Conservation (phyloP, 176 grass and related monocot genomes). For the Saccharum spontaneum region DNA sequence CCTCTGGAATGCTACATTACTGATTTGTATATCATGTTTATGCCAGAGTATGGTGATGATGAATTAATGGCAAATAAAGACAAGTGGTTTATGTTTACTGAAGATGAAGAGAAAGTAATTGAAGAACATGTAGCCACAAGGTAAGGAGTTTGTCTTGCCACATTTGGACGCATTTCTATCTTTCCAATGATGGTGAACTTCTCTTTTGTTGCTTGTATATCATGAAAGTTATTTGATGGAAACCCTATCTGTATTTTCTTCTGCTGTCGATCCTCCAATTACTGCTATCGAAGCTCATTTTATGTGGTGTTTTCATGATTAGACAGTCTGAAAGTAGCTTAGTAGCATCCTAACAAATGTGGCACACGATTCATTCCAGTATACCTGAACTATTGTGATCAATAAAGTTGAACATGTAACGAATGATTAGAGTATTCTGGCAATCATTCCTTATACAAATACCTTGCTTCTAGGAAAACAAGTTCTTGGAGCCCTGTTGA, state of each 20-base stretch:
- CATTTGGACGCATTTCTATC: background rate
- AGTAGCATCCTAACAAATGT: constrained; percentile 4
- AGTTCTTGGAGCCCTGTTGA: background rate
- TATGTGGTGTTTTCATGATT: background rate
- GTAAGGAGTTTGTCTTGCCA: constrained; percentile 19
- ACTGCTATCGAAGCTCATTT: background rate
- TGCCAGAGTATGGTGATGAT: constrained; percentile 32
- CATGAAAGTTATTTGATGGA: background rate
- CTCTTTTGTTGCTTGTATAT: background rate
- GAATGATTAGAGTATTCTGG: constrained; percentile 20
- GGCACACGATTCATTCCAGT: background rate
- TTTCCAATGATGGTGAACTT: background rate
- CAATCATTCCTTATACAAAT: background rate
- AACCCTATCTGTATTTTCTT: constrained; percentile 6
- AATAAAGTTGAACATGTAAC: background rate
- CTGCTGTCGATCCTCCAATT: background rate
- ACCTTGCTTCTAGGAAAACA: background rate
- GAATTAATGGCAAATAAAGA: constrained; percentile 28
- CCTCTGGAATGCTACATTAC: constrained; percentile 15
- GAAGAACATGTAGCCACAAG: constrained; percentile 35
- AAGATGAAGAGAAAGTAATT: constrained; percentile 48
- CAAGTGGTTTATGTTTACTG: constrained; percentile 48
- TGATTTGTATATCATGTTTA: constrained; percentile 26
- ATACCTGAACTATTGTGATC: background rate
- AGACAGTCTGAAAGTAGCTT: background rate